A percentile compares a stretch with the other conserved stretches of the same genome.
phyloP scores from a whole-genome alignment of 1,284 basidiomycete genomes.

The Malassezia vespertilionis region DNA sequence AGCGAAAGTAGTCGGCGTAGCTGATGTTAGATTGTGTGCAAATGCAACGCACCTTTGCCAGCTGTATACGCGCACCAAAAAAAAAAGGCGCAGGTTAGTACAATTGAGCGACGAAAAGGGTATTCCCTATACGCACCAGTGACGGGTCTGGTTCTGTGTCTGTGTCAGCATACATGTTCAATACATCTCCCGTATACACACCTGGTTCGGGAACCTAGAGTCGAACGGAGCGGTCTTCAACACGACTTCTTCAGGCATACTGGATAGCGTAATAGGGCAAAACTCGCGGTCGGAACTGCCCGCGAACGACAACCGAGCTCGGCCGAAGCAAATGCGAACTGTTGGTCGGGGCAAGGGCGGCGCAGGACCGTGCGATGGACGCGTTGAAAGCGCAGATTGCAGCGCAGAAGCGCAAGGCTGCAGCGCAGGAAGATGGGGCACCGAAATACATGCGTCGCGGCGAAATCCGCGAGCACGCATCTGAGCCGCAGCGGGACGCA shows the following conservation, averaged over 20 bases:
- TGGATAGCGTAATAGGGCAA: not conserved
- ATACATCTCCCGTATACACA: constrained; percentile 8
- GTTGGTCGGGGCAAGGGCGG: constrained; percentile 3
- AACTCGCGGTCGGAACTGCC: not conserved
- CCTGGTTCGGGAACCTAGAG: constrained; percentile 46
- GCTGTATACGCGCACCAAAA: constrained; percentile 18
- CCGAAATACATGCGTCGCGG: constrained; percentile 35
- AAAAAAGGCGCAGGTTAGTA: constrained; percentile 6
- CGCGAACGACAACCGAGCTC: not conserved
- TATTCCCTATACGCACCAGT: constrained; percentile 30
- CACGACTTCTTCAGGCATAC: constrained; percentile 30
- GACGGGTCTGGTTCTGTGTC: constrained; percentile 46
- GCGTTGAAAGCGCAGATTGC: constrained; percentile 77
- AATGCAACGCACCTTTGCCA: constrained; percentile 46
- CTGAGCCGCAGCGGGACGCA: not conserved
- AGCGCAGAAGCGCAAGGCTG: constrained; percentile 62
- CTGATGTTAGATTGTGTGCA: constrained; percentile 15
- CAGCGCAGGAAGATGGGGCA: constrained; percentile 45
- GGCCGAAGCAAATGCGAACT: constrained; percentile 1
- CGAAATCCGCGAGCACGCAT: constrained; percentile 16
- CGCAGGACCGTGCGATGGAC: constrained; percentile 55
- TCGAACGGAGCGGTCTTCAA: constrained; percentile 45
- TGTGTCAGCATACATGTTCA: not conserved
- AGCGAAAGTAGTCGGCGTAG: constrained; percentile 76
- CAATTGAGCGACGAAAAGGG: not conserved